Percentiles rank a stretch among this genome's conserved stretches.
Conservation (phyloP, 371 early-diverging fungal species). For the Entomophthora muscae region DNA sequence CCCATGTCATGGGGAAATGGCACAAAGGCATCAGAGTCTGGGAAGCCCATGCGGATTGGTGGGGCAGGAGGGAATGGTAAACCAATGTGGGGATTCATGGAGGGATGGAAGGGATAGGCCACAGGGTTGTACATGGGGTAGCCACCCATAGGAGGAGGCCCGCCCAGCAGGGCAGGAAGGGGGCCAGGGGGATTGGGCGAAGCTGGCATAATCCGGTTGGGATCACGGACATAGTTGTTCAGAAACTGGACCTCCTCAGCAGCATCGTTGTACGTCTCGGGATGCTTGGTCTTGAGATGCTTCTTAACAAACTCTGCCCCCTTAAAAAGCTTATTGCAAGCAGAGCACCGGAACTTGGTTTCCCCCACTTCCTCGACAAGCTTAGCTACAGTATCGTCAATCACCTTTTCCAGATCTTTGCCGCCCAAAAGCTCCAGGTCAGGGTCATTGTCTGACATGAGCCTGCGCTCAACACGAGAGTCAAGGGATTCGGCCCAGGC, state of each 20-base stretch:
- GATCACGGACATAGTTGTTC: conserved; percentile 79
- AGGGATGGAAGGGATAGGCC: conserved; percentile 4
- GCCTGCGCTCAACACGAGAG: conserved; percentile 5
- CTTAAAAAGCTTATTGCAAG: conserved; percentile 87
- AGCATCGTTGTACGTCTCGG: conserved; percentile 33
- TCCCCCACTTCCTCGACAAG: conserved; percentile 21
- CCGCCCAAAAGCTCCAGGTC: conserved; percentile 8
- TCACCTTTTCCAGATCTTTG: conserved; percentile 42
- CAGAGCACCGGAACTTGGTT: conserved; percentile 72
- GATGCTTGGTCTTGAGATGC: conserved; percentile 78
- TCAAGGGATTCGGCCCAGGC: conserved; percentile 10
- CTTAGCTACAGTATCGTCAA: conserved; percentile 21
- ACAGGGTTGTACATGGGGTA: conserved; percentile 10
- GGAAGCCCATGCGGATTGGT: background rate
- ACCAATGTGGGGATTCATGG: conserved; percentile 15
- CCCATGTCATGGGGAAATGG: background rate
- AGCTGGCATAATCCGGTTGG: conserved; percentile 35
- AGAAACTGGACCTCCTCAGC: conserved; percentile 47
- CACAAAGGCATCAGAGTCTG: conserved; percentile 6
- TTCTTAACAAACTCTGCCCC: conserved; percentile 86
- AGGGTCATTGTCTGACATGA: background rate
- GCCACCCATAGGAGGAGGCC: conserved; percentile 7
- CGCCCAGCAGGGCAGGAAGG: conserved; percentile 7
- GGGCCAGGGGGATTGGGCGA: conserved; percentile 16
- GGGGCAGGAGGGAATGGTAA: conserved; percentile 10